Evolutionary conservation across 2,329 filamentous ascomycete genomes (phyloP), one percentile per base, ranked within the genome.

Genomic region (Aspergillus floridensis): DNA sequence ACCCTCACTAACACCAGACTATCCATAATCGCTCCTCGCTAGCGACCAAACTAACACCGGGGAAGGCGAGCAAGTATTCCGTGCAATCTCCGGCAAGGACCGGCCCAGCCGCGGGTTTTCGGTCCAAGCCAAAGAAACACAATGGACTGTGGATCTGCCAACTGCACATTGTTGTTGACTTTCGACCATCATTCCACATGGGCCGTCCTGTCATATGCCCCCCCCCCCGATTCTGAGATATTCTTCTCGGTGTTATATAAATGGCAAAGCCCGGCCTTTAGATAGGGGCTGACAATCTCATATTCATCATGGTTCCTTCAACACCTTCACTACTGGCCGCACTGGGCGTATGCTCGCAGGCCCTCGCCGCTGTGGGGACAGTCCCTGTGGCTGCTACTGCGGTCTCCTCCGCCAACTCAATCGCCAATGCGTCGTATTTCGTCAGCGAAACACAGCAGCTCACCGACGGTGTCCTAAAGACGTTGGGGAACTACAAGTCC

Each of bases 371-470:
- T 24, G 59, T 59, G 2, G 51, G 55, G 29, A 59, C 59, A 14
- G 59, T 66, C 24, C 49, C 60, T 2, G 46, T 60, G 5, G 32
- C 38, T 12, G 69, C 66, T 0, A 32, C 58, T 3, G 21, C 53
- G 6, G 54, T 62, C 2, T 24, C 57, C 4, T 44, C 53, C 21
- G 12, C 53, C 6, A 59, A 47, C 32, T 41, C 51, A 4, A 26
- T 55, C 8, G 65, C 69, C 31, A 65, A 63, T 5, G 67, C 59
- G 2, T 58, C 66, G 1, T 59, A 69, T 7, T 70, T 70, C 49
- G 51, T 61, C 2, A 67, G 62, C 35, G 70, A 73, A 57, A 66
- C 59, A 1, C 44, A 69, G 1, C 71, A 72, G 51, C 61, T 72
- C 55, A 70, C 70, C 1, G 63, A 69, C 7, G 51, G 53, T 2